Evolutionary conservation across 2,329 filamentous ascomycete genomes (phyloP), one percentile per base, ranked within the genome.

Genomic region (Arthroderma sp.): DNA sequence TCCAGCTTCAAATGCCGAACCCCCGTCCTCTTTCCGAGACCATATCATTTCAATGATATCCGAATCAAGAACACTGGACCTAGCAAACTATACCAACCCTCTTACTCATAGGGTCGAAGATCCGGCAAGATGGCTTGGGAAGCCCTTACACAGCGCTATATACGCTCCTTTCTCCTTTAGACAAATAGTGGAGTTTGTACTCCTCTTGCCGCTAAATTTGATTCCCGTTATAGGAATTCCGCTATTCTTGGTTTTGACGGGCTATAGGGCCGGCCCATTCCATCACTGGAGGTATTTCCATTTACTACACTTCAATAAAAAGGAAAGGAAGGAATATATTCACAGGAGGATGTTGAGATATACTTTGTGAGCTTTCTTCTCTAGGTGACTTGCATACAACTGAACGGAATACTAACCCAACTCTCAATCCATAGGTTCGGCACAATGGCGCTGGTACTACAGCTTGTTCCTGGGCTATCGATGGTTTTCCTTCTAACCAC

Each of bases 401-500:
- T 17, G n/a, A 8, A n/a, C 15, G 17, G 6, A 19, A n/a, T 35
- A 44, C 23, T 60, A 19, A 39, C 28, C 15, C 37, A 55, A n/a
- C 38, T 59, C 2, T 39, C 13, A 28, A 11, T 17, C 28, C 56
- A 5, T 58, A 81, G 79, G 67, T 96, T 97, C 67, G 93, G 93
- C 15, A 88, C 87, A 0, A 79, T 93, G 2, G 88, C 90, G 54
- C 82, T 96, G 74, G 70, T 89, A 5, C 73, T 97, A 28, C 88
- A 96, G 73, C 79, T 97, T n/a, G 79, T 96, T 7, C 93, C 93
- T 0, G 79, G 91, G 11, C 72, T 96, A 53, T 94, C 87, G n/a
- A 94, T 98, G 79, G 84, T 97, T 68, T 96, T 97, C 70, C 78
- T 97, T 39, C 74, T 98, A 63, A 96, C 91, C 0, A 90, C 87